Base-by-base conservation (phyloP, 371 early-diverging fungal genomes). In the Rhizopus delemar region DNA sequence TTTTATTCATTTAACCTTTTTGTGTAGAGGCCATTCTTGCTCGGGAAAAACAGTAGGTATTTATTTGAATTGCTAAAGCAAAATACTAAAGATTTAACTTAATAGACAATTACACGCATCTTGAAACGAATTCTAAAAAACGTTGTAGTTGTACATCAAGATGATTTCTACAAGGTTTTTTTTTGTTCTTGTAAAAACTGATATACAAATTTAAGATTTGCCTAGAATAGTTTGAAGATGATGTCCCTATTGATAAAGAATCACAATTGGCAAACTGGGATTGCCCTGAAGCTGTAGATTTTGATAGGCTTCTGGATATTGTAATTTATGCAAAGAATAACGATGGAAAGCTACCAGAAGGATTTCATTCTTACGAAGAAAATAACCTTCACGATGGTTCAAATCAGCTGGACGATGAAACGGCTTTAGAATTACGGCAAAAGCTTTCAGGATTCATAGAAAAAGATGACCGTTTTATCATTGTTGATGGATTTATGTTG, bases 401-500 rank as follows among this genome's bases (percentile, higher is more conserved):
- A 0, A 49, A 16, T 1, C n/a, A 53, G 11, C n/a, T 66, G 2
- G 53, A 55, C 9, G 51, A 15, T 1, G 36, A 59, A n/a, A 22
- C 64, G 15, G 29, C 52, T n/a, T 41, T 43, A 13, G 8, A 58
- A 9, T 7, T 67, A 31, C 28, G 41, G 15, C 16, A 38, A 9
- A 49, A 60, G 0, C 16, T 57, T 8, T 39, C 33, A 0, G 49
- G 36, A 5, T 51, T 63, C 22, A 29, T 48, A 13, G 46, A 65
- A 28, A 35, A 65, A 13, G 55, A 67, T 46, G 63, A 43, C 33
- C 36, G 59, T 4, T 82, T 87, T 63, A 66, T 90, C 5, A 73
- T 95, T 28, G 84, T 93, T 3, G 95, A 95, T 65, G 95, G 95
- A 28, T 92, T 95, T 58, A 75, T 95, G 58, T 81, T 93, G 35